Percentiles rank a stretch among this genome's conserved stretches.
These are phyloP conservation scores for Chlorella sp. DNA, from an alignment of 139 green algal species.

Conservation along the genomic window DNA sequence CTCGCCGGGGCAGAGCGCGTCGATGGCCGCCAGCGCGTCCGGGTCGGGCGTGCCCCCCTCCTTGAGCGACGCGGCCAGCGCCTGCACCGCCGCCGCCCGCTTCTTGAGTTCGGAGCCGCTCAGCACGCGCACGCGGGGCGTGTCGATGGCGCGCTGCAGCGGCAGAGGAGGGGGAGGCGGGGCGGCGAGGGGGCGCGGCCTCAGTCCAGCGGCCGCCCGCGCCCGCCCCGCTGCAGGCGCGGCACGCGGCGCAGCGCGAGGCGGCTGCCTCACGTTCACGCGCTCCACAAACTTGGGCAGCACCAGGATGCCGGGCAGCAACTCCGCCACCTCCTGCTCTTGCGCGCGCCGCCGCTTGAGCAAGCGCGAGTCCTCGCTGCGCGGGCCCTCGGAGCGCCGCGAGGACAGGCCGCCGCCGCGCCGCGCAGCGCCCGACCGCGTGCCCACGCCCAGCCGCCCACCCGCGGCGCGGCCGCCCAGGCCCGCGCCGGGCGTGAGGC, in stretches of 20 bases:
- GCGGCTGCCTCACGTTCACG: conserved; percentile 18
- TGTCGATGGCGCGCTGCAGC: conserved; percentile 46
- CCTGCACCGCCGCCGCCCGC: conserved; percentile 25
- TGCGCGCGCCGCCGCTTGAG: conserved; percentile 24
- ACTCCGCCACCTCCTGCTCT: conserved; percentile 35
- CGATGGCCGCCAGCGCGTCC: neutral
- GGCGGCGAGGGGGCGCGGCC: too few species aligned
- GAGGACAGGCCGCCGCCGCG: conserved; percentile 2
- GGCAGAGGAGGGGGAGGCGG: too few species aligned
- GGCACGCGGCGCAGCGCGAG: neutral
- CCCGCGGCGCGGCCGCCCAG: too few species aligned
- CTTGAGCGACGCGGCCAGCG: neutral
- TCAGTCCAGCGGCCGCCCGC: neutral
- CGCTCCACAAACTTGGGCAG: conserved; percentile 57
- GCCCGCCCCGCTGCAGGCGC: neutral
- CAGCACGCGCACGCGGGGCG: conserved; percentile 35
- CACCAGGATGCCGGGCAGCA: conserved; percentile 24
- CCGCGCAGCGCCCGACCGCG: neutral
- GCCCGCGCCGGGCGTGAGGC: neutral
- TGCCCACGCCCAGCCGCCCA: too few species aligned
- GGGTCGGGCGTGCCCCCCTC: neutral
- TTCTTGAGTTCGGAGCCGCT: conserved; percentile 18
- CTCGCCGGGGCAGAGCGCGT: conserved; percentile 20
- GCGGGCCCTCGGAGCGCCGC: conserved; percentile 6
- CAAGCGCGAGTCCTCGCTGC: conserved; percentile 3